Conservation (phyloP, 768 basidiomycete genomes). For the Tricholoma matsutake region DNA sequence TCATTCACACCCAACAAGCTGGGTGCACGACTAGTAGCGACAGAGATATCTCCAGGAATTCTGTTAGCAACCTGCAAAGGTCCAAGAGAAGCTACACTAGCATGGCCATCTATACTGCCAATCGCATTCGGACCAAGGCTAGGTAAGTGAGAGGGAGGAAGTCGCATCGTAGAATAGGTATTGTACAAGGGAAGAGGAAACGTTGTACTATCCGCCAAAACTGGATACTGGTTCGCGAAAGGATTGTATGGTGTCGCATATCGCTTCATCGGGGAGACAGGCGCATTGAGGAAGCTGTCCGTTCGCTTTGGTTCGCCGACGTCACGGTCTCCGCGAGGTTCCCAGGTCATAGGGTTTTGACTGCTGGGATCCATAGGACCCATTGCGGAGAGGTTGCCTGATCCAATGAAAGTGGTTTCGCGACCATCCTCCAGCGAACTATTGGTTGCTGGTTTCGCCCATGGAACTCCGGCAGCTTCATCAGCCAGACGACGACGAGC, state of each 20-base stretch:
- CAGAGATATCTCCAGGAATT: constrained; percentile 44
- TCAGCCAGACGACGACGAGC: constrained; percentile 31
- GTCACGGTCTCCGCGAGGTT: constrained; percentile 38
- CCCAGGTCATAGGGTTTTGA: constrained; percentile 30
- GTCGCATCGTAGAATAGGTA: constrained; percentile 20
- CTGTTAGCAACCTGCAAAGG: constrained; percentile 47
- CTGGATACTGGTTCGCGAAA: constrained; percentile 21
- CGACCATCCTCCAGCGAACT: constrained; percentile 21
- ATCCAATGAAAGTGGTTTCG: constrained; percentile 17
- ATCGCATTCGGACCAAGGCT: constrained; percentile 20
- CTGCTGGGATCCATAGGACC: constrained; percentile 22
- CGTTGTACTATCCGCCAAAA: constrained; percentile 15
- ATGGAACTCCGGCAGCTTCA: constrained; percentile 31
- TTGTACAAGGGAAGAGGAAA: constrained; percentile 20
- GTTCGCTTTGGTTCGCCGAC: constrained; percentile 40
- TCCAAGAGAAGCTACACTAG: constrained; percentile 37
- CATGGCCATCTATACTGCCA: constrained; percentile 23
- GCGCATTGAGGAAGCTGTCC: constrained; percentile 22
- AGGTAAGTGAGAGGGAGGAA: constrained; percentile 25
- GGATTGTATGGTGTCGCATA: constrained; percentile 17
- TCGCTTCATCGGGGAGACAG: constrained; percentile 12
- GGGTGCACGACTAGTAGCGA: constrained; percentile 28
- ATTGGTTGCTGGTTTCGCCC: constrained; percentile 27
- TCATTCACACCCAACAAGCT: constrained; percentile 19
- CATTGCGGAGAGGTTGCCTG: constrained; percentile 16